A percentile compares a stretch with the other conserved stretches of the same genome.
Conservation (phyloP, 345 rosid species). For the Trapa incisa region DNA sequence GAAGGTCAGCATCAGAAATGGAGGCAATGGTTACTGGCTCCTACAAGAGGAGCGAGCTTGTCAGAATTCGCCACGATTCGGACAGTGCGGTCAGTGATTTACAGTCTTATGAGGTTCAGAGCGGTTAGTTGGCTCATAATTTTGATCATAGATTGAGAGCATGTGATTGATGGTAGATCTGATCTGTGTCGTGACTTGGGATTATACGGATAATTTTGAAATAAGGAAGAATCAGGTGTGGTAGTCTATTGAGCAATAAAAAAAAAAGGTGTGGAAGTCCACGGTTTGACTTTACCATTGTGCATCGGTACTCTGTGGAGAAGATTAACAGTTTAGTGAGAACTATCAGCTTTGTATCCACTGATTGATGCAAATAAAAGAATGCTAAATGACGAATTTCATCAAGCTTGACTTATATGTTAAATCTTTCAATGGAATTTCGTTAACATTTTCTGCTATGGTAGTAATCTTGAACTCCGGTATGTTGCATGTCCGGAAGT, state of each 20-base stretch:
- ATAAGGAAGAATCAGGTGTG: neutral
- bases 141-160: neutral
- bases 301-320: neutral
- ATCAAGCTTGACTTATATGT: neutral
- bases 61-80: conserved; percentile 95
- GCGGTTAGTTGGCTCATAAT: neutral
- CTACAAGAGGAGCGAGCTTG: conserved; percentile 91
- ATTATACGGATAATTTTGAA: neutral
- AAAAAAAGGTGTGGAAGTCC: neutral
- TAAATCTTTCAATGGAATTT: neutral
- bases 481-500: neutral
- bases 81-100: conserved; percentile 76
- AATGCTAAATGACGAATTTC: neutral
- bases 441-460: neutral
- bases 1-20: conserved; percentile 24
- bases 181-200: conserved; percentile 2
- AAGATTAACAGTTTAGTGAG: neutral
- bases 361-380: neutral
- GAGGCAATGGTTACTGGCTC: conserved; percentile 99
- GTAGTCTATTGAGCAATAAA: no score
- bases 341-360: neutral
- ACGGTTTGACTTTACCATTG: neutral
- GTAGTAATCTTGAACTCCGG: no score
- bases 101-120: neutral
- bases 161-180: neutral